These are phyloP conservation scores for Candida dajiaensis DNA, from an alignment of 805 yeast genomes.

Conservation along the genomic window DNA sequence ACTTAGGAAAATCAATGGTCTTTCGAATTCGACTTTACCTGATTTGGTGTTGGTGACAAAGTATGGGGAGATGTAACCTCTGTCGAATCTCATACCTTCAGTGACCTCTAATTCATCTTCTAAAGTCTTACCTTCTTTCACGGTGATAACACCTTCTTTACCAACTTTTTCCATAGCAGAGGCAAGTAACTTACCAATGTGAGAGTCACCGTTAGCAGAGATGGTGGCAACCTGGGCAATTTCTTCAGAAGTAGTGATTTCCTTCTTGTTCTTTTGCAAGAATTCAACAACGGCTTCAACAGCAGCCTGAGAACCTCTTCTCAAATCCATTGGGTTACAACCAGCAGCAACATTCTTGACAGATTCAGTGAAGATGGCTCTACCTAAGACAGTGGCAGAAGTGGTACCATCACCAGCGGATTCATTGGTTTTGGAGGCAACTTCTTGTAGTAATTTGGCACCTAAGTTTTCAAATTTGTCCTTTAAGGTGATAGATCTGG, in stretches of 20 bases:
- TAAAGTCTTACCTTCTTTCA: constrained; percentile 95
- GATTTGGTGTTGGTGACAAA: constrained; percentile 83
- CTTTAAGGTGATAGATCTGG: constrained; percentile 75
- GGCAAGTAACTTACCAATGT: constrained; percentile 89
- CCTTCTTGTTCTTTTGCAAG: constrained; percentile 85
- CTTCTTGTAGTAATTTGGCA: constrained; percentile 93
- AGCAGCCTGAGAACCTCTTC: constrained; percentile 98
- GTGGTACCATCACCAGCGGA: constrained; percentile 99
- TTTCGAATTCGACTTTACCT: constrained; percentile 95
- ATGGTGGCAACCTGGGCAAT: constrained; percentile 98
- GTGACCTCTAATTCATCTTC: constrained; percentile 97
- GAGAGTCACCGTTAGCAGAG: constrained; percentile 94
- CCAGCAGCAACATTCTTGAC: constrained; percentile 99
- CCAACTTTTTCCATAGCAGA: constrained; percentile 99
- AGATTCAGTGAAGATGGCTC: constrained; percentile 93
- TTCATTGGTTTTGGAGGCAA: constrained; percentile 96
- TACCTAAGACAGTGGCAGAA: constrained; percentile 94
- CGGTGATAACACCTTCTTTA: constrained; percentile 98
- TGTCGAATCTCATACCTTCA: constrained; percentile 98
- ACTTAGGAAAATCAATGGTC: constrained; percentile 76
- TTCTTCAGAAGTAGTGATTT: constrained; percentile 92
- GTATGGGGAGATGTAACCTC: constrained; percentile 97
- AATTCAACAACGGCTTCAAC: constrained; percentile 91
- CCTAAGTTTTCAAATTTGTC: constrained; percentile 98
- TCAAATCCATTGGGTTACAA: constrained; percentile 98